Conservation (phyloP, 495 filamentous ascomycete genomes). For the Rhypophila decipiens region DNA sequence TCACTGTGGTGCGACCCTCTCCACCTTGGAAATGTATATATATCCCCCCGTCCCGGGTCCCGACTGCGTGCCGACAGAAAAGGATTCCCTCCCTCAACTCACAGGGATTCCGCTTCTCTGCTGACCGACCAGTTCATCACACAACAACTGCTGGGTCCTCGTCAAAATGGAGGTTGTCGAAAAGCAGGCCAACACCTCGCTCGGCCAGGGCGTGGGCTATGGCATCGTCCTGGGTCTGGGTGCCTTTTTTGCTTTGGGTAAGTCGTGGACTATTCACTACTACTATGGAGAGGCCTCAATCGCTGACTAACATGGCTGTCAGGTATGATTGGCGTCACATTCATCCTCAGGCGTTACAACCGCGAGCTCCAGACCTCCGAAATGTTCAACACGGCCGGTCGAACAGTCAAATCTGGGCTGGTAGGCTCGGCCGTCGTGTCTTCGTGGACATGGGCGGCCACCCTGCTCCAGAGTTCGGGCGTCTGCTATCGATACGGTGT, state of each 20-base stretch:
- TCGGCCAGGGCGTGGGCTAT: constrained; percentile 71
- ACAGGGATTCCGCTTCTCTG: not conserved
- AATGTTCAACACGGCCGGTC: constrained; percentile 92
- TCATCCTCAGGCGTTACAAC: constrained; percentile 78
- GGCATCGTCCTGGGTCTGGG: constrained; percentile 75
- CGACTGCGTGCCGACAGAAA: no score
- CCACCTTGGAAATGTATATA: no score
- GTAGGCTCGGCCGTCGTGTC: constrained; percentile 95
- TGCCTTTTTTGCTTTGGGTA: constrained; percentile 71
- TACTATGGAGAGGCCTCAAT: not conserved
- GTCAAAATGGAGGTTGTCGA: not conserved
- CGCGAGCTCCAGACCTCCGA: constrained; percentile 93
- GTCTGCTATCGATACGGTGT: constrained; percentile 92
- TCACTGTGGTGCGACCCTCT: no score
- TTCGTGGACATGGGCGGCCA: constrained; percentile 92
- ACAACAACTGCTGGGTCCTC: not conserved
- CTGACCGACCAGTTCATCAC: not conserved
- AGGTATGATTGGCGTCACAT: constrained; percentile 60
- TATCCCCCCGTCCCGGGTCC: no score
- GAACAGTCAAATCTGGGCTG: constrained; percentile 89
- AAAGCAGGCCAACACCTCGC: constrained; percentile 36
- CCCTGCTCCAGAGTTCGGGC: constrained; percentile 72
- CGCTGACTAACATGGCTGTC: constrained; percentile 1
- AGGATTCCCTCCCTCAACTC: no score
- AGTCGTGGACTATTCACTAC: constrained; percentile 9